phyloP scores from a whole-genome alignment of 257 asterid genomes.

The Lithospermum erythrorhizon region DNA sequence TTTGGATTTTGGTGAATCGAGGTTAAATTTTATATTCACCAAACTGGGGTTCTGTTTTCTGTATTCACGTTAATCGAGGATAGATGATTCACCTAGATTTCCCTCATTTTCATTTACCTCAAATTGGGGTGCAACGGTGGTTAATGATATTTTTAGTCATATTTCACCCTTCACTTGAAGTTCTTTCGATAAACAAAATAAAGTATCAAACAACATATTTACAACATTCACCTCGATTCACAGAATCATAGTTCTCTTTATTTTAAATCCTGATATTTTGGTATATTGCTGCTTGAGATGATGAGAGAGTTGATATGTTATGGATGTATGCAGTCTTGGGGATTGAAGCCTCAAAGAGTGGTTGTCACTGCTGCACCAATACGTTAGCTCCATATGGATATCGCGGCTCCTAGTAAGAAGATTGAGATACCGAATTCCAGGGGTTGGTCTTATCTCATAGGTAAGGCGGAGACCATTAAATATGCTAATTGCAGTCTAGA shows the following conservation, averaged over 20 bases:
- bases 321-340: conserved; percentile 17
- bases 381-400: conserved; percentile 46
- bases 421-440: conserved; percentile 44
- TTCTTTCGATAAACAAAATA: too few relatives aligned
- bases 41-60: too few relatives aligned
- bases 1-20: too few relatives aligned
- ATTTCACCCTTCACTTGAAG: too few relatives aligned
- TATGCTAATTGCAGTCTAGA: conserved; percentile 69
- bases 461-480: conserved; percentile 89
- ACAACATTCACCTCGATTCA: too few relatives aligned
- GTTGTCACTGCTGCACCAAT: conserved; percentile 32
- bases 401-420: conserved; percentile 48
- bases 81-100: too few relatives aligned
- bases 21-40: too few relatives aligned
- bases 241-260: background rate
- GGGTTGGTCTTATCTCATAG: conserved; percentile 90
- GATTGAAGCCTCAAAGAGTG: conserved; percentile 11
- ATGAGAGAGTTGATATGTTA: background rate
- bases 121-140: too few relatives aligned
- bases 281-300: background rate
- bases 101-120: too few relatives aligned
- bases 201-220: too few relatives aligned
- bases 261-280: background rate
- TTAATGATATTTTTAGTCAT: too few relatives aligned
- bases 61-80: too few relatives aligned